Conservation (phyloP, 805 yeast species). For the Pichia occidentalis region DNA sequence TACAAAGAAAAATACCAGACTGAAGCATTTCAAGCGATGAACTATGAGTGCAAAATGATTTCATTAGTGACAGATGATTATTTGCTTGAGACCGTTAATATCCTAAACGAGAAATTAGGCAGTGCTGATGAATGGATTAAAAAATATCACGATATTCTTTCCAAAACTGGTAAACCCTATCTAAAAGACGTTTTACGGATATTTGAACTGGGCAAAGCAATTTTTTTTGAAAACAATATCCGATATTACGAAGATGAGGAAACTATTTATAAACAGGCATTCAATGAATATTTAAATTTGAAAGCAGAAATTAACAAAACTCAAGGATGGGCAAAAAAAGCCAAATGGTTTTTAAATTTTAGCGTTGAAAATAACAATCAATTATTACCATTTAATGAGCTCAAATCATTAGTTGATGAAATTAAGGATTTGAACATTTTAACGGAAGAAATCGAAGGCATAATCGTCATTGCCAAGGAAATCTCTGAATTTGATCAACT, state of each 20-base stretch:
- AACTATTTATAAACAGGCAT: slow-evolving; percentile 10
- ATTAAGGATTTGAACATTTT: slow-evolving; percentile 46
- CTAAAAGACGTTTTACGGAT: slow-evolving; percentile 39
- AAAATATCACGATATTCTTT: slow-evolving; percentile 37
- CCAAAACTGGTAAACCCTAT: slow-evolving; percentile 38
- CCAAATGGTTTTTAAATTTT: slow-evolving; percentile 42
- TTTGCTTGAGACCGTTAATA: slow-evolving; percentile 33
- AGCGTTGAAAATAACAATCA: neutral
- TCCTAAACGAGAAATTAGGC: slow-evolving; percentile 36
- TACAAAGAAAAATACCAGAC: slow-evolving; percentile 23
- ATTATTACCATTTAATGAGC: slow-evolving; percentile 21
- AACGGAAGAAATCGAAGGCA: slow-evolving; percentile 53
- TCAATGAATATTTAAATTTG: slow-evolving; percentile 28
- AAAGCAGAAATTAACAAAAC: slow-evolving; percentile 39
- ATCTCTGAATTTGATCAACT: slow-evolving; percentile 45
- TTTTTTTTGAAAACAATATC: slow-evolving; percentile 23
- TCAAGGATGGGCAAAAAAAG: slow-evolving; percentile 47
- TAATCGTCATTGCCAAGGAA: slow-evolving; percentile 46
- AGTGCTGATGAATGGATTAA: slow-evolving; percentile 47
- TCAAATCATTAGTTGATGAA: slow-evolving; percentile 36
- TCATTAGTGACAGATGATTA: slow-evolving; percentile 47
- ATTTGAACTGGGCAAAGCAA: slow-evolving; percentile 50
- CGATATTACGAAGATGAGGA: slow-evolving; percentile 2
- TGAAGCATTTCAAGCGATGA: neutral
- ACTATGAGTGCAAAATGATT: slow-evolving; percentile 33